A percentile compares a stretch with the other conserved stretches of the same genome.
Conservation (phyloP, 225 moss, liverwort and hornwort species). For the Pseudisothecium myosuroides region DNA sequence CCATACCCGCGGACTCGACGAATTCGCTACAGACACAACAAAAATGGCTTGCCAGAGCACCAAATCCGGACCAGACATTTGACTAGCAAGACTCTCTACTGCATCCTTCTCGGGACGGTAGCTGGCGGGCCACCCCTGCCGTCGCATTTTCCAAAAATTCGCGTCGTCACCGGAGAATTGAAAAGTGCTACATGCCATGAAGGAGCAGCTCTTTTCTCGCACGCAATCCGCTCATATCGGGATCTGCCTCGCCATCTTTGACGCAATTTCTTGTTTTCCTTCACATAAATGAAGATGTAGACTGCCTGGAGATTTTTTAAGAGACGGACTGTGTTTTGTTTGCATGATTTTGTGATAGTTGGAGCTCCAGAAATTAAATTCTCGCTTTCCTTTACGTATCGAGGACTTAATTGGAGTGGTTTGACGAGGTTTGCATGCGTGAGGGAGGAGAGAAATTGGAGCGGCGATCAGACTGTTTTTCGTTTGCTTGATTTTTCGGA, state of each 20-base stretch:
- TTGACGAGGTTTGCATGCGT: neutral
- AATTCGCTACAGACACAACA: neutral
- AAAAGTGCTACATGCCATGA: neutral
- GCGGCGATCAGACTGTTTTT: neutral
- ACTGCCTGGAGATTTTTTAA: neutral
- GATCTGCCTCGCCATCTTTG: neutral
- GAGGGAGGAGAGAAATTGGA: neutral
- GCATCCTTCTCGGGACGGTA: neutral
- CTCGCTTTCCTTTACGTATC: neutral
- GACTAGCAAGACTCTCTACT: neutral
- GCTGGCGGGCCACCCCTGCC: neutral
- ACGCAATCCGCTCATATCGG: neutral
- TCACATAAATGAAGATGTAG: neutral
- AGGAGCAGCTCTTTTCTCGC: neutral
- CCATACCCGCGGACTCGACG: neutral
- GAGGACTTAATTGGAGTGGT: neutral
- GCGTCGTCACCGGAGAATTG: neutral
- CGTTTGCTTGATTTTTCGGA: neutral
- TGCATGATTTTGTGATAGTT: neutral
- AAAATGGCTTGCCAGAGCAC: neutral
- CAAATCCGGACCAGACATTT: neutral
- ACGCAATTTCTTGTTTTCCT: neutral
- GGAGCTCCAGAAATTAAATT: neutral
- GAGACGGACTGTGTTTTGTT: neutral
- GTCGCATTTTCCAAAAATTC: neutral